Base-by-base conservation (phyloP, 768 basidiomycete genomes). In the Lactarius hatsudake region DNA sequence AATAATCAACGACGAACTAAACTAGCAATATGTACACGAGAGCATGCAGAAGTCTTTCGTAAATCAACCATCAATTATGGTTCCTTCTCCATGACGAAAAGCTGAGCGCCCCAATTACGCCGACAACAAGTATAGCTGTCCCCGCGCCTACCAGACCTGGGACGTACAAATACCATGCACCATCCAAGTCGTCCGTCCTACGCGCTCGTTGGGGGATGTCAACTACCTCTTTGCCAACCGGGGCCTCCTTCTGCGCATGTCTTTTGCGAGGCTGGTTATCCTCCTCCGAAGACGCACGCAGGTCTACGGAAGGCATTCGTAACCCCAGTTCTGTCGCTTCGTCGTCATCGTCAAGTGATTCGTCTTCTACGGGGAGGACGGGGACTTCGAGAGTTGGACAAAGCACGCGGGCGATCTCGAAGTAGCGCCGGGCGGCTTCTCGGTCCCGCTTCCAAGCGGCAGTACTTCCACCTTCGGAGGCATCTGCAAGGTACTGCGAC, bases 61-160 rank as follows among this genome's bases (percentile, higher is more conserved):
- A 59, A 67, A 61, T 60, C 34, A 34, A 34, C 51, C 43, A 48
- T 66, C 62, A 76, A 30, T 68, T 72, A 68, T 78, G 78, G 30
- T 72, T 75, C 69, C 74, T 78, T 64, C 76, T 71, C 78, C 78
- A 78, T 13, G 77, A 76, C 43, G 90, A 90, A 74, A 93, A 85
- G 68, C 90, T 90, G 70, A 93, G 76, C 7, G 88, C 88, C 3
- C 91, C 90, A 26, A 93, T 87, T 42, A 90, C 87, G 0, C 89
- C 89, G 26, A 91, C 87, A 26, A 92, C 88, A 53, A 92, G 80
- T 63, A 93, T 73, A 54, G 91, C 91, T 26, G 91, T 92, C n/a
- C 91, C 91, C 30, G 91, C 91, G 10, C 91, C 91, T 8, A 93
- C 86, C 69, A 93, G 75, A 30, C 89, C 87, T 4, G 91, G 91